Percentiles rank a stretch among this genome's conserved stretches.
Conservation (phyloP, 441 rosid genomes). For the Theobroma grandiflorum region DNA sequence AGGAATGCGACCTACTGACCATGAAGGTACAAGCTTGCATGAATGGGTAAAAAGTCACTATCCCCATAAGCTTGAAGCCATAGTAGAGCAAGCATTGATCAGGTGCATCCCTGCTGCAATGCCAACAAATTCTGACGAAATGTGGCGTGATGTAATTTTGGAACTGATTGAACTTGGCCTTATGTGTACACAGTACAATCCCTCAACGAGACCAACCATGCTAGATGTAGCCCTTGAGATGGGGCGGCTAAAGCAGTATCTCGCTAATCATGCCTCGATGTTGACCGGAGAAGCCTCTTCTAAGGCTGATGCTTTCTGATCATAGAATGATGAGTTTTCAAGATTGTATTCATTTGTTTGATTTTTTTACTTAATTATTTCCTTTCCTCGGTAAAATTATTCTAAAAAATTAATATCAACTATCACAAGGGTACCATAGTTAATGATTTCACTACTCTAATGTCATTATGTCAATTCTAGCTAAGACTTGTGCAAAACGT, state of each 20-base stretch:
- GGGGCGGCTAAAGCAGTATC: conserved; percentile 70
- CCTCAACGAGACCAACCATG: conserved; percentile 85
- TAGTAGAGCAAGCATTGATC: conserved; percentile 58
- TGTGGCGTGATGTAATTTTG: conserved; percentile 64
- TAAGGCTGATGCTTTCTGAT: conserved; percentile 28
- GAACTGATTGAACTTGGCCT: conserved; percentile 83
- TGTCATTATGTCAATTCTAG: background rate
- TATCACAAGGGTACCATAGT: background rate
- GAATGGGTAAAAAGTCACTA: conserved; percentile 79
- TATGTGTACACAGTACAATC: conserved; percentile 73
- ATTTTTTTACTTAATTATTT: background rate
- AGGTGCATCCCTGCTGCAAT: conserved; percentile 45
- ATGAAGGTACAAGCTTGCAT: conserved; percentile 72
- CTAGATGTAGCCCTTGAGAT: conserved; percentile 75
- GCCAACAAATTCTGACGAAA: conserved; percentile 39
- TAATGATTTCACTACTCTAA: background rate
- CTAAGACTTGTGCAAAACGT: conserved; percentile 8
- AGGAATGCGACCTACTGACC: conserved; percentile 76
- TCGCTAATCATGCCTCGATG: conserved; percentile 51
- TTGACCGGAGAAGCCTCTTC: conserved; percentile 37
- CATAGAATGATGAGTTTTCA: conserved; percentile 13
- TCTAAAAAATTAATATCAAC: background rate
- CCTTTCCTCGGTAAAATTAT: background rate
- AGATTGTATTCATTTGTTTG: conserved; percentile 33
- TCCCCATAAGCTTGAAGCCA: conserved; percentile 61